Percentiles rank a stretch among this genome's conserved stretches.
Evolutionary conservation across 106 monocot species (phyloP).

Genomic region (Acanthochlamys bracteata): DNA sequence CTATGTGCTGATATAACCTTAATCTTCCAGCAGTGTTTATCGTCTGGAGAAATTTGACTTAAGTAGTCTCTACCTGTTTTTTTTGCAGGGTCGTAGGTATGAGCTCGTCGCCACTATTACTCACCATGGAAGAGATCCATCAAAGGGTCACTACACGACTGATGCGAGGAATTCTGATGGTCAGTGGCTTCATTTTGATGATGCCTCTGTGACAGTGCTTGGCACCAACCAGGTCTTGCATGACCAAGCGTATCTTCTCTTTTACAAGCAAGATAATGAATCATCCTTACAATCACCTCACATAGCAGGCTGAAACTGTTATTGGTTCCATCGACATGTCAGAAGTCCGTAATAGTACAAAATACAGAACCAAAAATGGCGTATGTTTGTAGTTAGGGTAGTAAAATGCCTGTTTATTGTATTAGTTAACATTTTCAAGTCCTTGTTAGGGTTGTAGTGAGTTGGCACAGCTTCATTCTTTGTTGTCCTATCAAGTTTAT

Average conservation of each 20-base stretch:
- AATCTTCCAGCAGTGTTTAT: no score
- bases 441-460: no score
- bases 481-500: no score
- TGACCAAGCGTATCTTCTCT: slow-evolving; percentile 68
- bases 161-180: slow-evolving; percentile 47
- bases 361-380: no score
- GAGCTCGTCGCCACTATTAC: slow-evolving; percentile 74
- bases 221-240: slow-evolving; percentile 45
- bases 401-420: no score
- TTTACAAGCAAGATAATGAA: slow-evolving; percentile 39
- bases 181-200: slow-evolving; percentile 57
- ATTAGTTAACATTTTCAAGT: no score
- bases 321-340: background rate
- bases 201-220: slow-evolving; percentile 43
- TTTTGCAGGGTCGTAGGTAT: slow-evolving; percentile 46
- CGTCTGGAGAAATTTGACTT: no score
- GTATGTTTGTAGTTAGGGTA: no score
- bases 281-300: background rate
- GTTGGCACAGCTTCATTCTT: no score
- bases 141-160: slow-evolving; percentile 66
- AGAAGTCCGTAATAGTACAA: background rate
- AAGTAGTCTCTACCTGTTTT: background rate
- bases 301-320: background rate
- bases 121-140: slow-evolving; percentile 62
- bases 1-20: no score